Evolutionary conservation across 805 yeast species (phyloP), one percentile per base, ranked within the genome.

Genomic region (Starmerella apicola): DNA sequence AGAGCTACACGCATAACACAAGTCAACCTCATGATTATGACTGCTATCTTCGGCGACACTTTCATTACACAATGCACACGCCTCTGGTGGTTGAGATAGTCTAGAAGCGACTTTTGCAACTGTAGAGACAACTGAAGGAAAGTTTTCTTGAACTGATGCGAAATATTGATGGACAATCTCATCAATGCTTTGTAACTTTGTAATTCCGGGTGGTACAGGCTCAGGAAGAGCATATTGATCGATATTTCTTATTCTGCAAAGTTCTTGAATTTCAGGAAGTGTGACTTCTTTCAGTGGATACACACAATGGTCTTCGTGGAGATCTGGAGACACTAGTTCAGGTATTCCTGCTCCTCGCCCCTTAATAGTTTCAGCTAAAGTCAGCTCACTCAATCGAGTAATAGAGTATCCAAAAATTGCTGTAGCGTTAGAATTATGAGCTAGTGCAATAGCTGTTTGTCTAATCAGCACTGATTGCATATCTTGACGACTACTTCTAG

Each of bases 71-170:
- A 52, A 28, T 1, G 31, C 32, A 29, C 56, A 52, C 8, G 32
- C 37, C 33, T 52, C 55, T 2, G 49, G 34, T 10, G 31, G 26
- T 19, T 48, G 51, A n/a, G 48, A 41, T 3, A 86, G 60, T 56
- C 88, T 85, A 35, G 77, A 77, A 4, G 91, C 95, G 0, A 94
- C 85, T 49, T 82, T 78, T 12, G 85, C 85, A 17, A 88, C 96
- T 0, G 97, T 86, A 0, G 95, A 80, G 3, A 86, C 85, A 2
- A 88, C 81, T 41, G 88, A 82, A 0, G 94, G 85, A 54, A 85
- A 85, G 13, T 76, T 85, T 5, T 68, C 67, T 52, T 83, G 94
- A 19, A 86, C 73, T 25, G 68, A 66, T 23, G 64, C 68, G 51
- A 83, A 83, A 58, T 88, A 88, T 36, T 75, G 71, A 21, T 74